phyloP scores from a whole-genome alignment of 1,139 yeast genomes.

The Pichia sp. region DNA sequence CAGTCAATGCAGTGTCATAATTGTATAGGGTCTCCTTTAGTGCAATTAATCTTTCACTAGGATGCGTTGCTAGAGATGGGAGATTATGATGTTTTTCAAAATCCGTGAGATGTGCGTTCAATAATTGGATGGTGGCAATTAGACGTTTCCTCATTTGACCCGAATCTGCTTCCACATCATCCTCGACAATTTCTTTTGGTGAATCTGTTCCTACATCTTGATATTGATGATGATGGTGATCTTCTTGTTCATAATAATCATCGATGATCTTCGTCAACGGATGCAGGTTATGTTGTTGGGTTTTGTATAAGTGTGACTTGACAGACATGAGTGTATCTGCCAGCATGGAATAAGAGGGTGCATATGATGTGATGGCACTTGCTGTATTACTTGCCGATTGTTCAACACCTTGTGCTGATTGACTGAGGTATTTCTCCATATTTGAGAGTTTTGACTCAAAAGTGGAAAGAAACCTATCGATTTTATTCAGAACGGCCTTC shows the following conservation, averaged over 20 bases:
- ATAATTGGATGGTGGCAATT: conserved; percentile 8
- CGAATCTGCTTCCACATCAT: too few species aligned
- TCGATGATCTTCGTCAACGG: conserved; percentile 43
- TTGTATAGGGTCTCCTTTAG: conserved; percentile 42
- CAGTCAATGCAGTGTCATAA: conserved; percentile 50
- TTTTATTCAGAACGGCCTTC: conserved; percentile 41
- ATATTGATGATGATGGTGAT: too few species aligned
- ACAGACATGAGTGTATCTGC: conserved; percentile 25
- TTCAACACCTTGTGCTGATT: conserved; percentile 9
- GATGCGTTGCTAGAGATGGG: conserved; percentile 19
- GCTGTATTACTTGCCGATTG: conserved; percentile 7
- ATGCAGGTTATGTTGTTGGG: conserved; percentile 21
- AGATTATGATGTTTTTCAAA: conserved; percentile 15
- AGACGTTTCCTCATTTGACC: too few species aligned
- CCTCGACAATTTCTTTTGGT: too few species aligned
- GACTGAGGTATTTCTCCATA: conserved; percentile 43
- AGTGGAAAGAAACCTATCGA: conserved; percentile 47
- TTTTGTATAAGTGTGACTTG: conserved; percentile 18
- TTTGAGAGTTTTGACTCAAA: conserved; percentile 46
- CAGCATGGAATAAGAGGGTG: conserved; percentile 18
- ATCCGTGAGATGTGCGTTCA: conserved; percentile 20
- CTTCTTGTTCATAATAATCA: conserved; percentile 41
- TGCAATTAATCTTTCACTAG: conserved; percentile 35
- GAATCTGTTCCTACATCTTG: too few species aligned
- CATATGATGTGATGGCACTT: conserved; percentile 2